Percentiles rank a stretch among this genome's conserved stretches.
Evolutionary conservation across 192 early-diverging fungal species (phyloP).

Genomic region (Entomortierella beljakovae): DNA sequence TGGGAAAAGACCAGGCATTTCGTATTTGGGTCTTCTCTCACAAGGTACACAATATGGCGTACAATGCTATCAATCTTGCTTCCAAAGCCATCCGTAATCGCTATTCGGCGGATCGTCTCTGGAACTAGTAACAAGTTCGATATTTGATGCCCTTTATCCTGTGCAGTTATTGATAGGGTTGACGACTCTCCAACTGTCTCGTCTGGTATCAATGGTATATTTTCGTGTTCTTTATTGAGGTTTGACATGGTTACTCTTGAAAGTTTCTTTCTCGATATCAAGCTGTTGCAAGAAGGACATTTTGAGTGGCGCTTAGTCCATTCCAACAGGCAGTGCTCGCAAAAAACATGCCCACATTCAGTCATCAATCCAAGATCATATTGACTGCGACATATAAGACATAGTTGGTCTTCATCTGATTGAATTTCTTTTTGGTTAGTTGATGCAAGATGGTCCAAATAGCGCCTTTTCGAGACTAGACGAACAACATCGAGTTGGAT

Average conservation of each 20-base stretch:
- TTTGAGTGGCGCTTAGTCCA: conserved; percentile 46
- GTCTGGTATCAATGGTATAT: neutral
- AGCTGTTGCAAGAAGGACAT: conserved; percentile 44
- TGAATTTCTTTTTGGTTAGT: neutral
- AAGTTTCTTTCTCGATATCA: conserved; percentile 18
- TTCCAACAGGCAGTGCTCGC: conserved; percentile 41
- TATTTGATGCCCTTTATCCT: neutral
- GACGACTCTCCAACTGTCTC: neutral
- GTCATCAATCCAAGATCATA: conserved; percentile 44
- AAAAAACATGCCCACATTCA: conserved; percentile 51
- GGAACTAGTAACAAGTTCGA: conserved; percentile 13
- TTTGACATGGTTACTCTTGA: conserved; percentile 19
- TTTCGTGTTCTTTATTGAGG: neutral
- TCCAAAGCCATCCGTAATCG: conserved; percentile 27
- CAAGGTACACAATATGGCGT: conserved; percentile 53
- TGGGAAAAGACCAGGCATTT: conserved; percentile 62
- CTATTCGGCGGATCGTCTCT: conserved; percentile 17
- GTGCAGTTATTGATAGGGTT: neutral
- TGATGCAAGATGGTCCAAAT: conserved; percentile 38
- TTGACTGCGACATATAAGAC: conserved; percentile 47
- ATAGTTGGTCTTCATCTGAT: conserved; percentile 23
- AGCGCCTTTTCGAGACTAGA: conserved; percentile 23
- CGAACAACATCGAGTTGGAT: conserved; percentile 20
- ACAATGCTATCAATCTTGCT: conserved; percentile 60
- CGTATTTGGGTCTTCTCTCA: conserved; percentile 20